Percentiles rank a stretch among this genome's conserved stretches.
These are phyloP conservation scores for Orbilia blumenaviensis DNA, from an alignment of 2,329 filamentous ascomycete species.

Conservation along the genomic window DNA sequence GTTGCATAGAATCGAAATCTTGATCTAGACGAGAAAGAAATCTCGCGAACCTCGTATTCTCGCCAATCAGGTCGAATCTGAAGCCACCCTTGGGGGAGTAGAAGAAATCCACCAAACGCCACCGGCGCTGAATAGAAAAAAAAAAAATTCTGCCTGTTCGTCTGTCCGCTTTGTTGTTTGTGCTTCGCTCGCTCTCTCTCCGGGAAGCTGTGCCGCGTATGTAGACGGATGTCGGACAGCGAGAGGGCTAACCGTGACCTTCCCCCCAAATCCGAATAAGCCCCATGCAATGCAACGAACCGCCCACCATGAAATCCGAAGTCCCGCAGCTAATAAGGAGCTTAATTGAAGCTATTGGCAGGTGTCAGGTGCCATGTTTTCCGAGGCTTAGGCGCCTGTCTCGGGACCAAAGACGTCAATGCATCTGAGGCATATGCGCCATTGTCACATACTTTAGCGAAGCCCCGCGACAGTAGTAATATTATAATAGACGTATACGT, in stretches of 20 bases:
- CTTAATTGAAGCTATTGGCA: too few species aligned
- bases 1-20: background rate
- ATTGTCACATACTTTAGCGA: conserved; percentile 2
- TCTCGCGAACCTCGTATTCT: conserved; percentile 21
- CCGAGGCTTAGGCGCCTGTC: background rate
- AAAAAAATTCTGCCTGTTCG: background rate
- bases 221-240: background rate
- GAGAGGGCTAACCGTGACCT: background rate
- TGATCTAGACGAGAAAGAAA: conserved; percentile 14
- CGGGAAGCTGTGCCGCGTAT: background rate
- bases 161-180: background rate
- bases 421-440: conserved; percentile 13
- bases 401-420: background rate
- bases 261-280: too few species aligned
- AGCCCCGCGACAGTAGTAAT: background rate
- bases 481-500: background rate
- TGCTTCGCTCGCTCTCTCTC: background rate
- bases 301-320: background rate
- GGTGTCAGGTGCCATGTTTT: background rate
- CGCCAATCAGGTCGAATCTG: conserved; percentile 36
- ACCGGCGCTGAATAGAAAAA: conserved; percentile 25
- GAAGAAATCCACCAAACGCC: conserved; percentile 2
- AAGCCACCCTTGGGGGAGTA: conserved; percentile 18
- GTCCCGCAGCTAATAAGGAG: background rate
- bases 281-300: too few species aligned